Conservation (phyloP, 2,329 filamentous ascomycete species). For the Huntiella abstrusa region DNA sequence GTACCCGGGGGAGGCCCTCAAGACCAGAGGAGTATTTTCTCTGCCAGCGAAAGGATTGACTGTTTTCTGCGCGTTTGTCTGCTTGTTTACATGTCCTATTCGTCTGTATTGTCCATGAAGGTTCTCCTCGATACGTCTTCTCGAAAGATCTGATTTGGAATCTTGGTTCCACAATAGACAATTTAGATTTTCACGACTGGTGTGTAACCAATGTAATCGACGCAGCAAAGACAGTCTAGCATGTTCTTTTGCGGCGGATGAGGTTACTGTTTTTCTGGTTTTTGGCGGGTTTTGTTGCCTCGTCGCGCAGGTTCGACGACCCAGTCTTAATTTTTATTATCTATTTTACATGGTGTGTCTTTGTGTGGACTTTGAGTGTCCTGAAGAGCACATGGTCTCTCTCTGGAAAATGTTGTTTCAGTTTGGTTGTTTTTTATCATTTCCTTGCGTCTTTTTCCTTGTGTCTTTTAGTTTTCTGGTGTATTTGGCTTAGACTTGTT, state of each 20-base stretch:
- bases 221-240: too few relatives aligned
- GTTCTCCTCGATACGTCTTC: too few relatives aligned
- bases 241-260: not conserved
- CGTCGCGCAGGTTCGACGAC: not conserved
- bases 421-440: slow-evolving; percentile 8
- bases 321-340: not conserved
- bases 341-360: not conserved
- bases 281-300: not conserved
- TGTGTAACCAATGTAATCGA: too few relatives aligned
- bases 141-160: too few relatives aligned
- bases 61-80: slow-evolving; percentile 1
- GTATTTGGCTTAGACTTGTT: not conserved
- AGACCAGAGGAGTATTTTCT: not conserved
- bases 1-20: not conserved
- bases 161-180: too few relatives aligned
- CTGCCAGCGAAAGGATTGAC: not conserved
- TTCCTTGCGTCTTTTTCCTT: slow-evolving; percentile 4
- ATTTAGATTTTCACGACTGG: too few relatives aligned
- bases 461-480: not conserved
- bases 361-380: not conserved
- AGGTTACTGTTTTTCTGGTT: not conserved
- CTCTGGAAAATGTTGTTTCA: slow-evolving; percentile 4
- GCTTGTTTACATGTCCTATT: not conserved
- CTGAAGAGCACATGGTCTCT: not conserved
- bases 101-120: too few relatives aligned